A percentile compares a stretch with the other conserved stretches of the same genome.
These are phyloP conservation scores for Phallus indusiatus DNA, from an alignment of 768 basidiomycete genomes.

Conservation along the genomic window DNA sequence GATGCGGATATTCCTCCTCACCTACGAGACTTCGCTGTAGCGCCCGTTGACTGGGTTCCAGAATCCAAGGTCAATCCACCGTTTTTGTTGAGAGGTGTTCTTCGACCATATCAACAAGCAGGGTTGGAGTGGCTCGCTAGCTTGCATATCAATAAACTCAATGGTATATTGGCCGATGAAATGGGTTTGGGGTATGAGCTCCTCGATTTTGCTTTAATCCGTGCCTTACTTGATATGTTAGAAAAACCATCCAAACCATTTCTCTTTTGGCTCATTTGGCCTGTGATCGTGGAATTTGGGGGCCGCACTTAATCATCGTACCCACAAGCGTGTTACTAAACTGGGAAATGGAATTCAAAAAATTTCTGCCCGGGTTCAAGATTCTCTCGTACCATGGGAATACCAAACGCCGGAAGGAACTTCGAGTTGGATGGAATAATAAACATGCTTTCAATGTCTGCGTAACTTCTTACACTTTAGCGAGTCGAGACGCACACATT, in stretches of 20 bases:
- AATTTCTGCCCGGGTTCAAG: slow-evolving; percentile 84
- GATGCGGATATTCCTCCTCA: slow-evolving; percentile 27
- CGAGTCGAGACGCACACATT: slow-evolving; percentile 82
- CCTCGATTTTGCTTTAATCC: slow-evolving; percentile 21
- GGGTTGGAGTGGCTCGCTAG: slow-evolving; percentile 93
- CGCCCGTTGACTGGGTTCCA: slow-evolving; percentile 59
- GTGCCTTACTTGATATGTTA: slow-evolving; percentile 22
- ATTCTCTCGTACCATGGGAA: slow-evolving; percentile 86
- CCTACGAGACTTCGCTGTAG: slow-evolving; percentile 60
- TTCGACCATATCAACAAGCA: slow-evolving; percentile 89
- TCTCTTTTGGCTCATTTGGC: slow-evolving; percentile 87
- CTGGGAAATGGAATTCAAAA: slow-evolving; percentile 97
- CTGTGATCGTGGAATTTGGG: slow-evolving; percentile 84
- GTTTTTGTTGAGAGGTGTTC: slow-evolving; percentile 71
- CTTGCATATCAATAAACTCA: slow-evolving; percentile 69
- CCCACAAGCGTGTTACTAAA: slow-evolving; percentile 92
- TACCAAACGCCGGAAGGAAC: slow-evolving; percentile 80
- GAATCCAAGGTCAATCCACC: slow-evolving; percentile 51
- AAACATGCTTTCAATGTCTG: slow-evolving; percentile 89
- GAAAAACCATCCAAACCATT: slow-evolving; percentile 96
- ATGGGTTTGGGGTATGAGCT: slow-evolving; percentile 83
- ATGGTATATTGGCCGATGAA: slow-evolving; percentile 85
- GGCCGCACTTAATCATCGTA: slow-evolving; percentile 77
- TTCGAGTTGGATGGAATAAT: slow-evolving; percentile 85
- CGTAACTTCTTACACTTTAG: slow-evolving; percentile 88